Conservation (phyloP, 441 rosid genomes). For the Euphorbia celastroides region DNA sequence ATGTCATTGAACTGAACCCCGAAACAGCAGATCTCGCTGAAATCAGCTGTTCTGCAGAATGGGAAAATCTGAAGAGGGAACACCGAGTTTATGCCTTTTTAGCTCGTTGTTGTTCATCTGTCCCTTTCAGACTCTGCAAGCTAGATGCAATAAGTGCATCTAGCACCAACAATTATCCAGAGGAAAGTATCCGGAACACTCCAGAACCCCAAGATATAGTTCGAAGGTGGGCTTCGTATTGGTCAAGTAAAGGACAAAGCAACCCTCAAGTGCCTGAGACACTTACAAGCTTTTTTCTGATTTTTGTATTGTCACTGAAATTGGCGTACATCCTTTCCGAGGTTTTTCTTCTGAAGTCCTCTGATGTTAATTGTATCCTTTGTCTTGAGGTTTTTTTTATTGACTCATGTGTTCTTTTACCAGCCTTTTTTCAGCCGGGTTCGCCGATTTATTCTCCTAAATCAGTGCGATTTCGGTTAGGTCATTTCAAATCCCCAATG, state of each 20-base stretch:
- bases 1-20: constrained; percentile 34
- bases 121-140: constrained; percentile 42
- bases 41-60: constrained; percentile 38
- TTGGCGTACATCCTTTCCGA: constrained; percentile 71
- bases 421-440: constrained; percentile 74
- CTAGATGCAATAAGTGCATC: constrained; percentile 65
- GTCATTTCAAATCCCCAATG: constrained; percentile 36
- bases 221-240: constrained; percentile 51
- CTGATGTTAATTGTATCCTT: not conserved
- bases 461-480: constrained; percentile 69
- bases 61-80: constrained; percentile 48
- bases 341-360: constrained; percentile 35
- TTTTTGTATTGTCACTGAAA: constrained; percentile 66
- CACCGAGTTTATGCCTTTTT: constrained; percentile 65
- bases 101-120: constrained; percentile 40
- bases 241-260: constrained; percentile 87
- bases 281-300: constrained; percentile 58
- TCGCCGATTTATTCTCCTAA: constrained; percentile 79
- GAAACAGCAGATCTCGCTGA: constrained; percentile 13
- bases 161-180: constrained; percentile 85
- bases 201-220: constrained; percentile 45
- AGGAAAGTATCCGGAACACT: constrained; percentile 69
- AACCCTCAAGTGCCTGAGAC: constrained; percentile 70
- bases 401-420: constrained; percentile 19
- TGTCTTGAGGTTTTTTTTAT: constrained; percentile 8